Evolutionary conservation across 148 eudicot species (phyloP).

Genomic region (Fagopyrum esculentum): DNA sequence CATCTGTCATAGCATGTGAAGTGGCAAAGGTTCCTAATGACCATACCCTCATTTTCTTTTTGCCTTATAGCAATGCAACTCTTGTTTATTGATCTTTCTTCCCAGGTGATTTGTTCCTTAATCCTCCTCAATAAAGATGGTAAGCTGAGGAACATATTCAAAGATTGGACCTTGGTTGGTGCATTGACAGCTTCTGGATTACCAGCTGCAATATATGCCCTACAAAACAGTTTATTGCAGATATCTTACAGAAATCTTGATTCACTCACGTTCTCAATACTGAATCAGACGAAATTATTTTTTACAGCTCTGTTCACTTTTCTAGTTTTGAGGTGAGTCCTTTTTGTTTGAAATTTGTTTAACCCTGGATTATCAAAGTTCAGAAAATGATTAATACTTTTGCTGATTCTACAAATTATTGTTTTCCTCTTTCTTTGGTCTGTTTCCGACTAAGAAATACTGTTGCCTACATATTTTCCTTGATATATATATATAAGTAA

Average conservation of each 20-base stretch:
- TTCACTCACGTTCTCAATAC: constrained; percentile 89
- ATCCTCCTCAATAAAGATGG: constrained; percentile 73
- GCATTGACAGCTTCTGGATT: constrained; percentile 84
- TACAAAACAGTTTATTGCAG: constrained; percentile 93
- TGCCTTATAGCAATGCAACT: neutral
- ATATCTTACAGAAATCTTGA: constrained; percentile 90
- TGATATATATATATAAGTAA: too few species aligned
- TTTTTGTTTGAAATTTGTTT: neutral
- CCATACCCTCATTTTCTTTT: neutral
- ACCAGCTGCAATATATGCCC: constrained; percentile 93
- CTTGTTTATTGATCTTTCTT: neutral
- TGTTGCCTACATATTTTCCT: neutral
- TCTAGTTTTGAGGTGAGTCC: constrained; percentile 64
- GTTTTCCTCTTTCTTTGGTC: neutral
- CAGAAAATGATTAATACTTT: neutral
- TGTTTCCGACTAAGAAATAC: neutral
- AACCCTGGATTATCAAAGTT: neutral
- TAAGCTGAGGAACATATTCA: constrained; percentile 48
- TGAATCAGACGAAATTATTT: constrained; percentile 88
- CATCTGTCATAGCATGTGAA: constrained; percentile 85
- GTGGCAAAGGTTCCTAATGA: constrained; percentile 52
- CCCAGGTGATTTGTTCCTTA: constrained; percentile 71
- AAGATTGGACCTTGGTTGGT: constrained; percentile 80
- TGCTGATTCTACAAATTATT: neutral
- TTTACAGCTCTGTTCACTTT: constrained; percentile 87